Base-by-base conservation (phyloP, 106 monocot genomes). In the Chionographis japonica region DNA sequence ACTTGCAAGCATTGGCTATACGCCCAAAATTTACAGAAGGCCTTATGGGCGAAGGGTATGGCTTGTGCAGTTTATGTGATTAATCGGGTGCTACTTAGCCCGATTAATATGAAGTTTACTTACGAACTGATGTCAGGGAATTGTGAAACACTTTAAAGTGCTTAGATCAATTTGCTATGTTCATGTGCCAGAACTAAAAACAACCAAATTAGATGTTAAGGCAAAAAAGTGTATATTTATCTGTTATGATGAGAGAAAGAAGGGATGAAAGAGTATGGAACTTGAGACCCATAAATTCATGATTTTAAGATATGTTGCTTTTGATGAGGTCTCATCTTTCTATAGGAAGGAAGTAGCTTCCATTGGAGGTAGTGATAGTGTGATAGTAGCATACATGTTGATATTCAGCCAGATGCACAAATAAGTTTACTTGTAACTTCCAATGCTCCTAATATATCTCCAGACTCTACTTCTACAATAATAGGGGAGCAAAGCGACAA, bases 11-110 rank as follows among this genome's bases (percentile, higher is more conserved):
- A 50, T 12, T 39, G 36, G 46, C 3, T 67, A 52, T 49, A 52
- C 50, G 51, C 27, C 1, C 52, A 72, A 46, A 72, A 72, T 72
- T 51, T 72, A 72, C 20, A 17, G 13, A 72, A 72, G 17, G 66
- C 49, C 7, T 72, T 72, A 50, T 52, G 40, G 61, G 61, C 17
- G 20, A 19, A 72, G 37, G 6, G 50, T 72, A 51, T 72, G 71
- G 20, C 50, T 6, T 72, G 71, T 61, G 61, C 2, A 5, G 11
- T 18, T 4, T 62, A 72, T 50, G 61, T 72, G 43, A 72, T 50
- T 35, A 72, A 60, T 62, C 4, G 4, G 10, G 12, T 72, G 11
- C 71, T 1, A 4, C 17, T 52, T 13, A 60, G 61, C 61, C 69
- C 57, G 4, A 70, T 6, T 27, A 70, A 43, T 6, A 27, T 56